Evolutionary conservation across 1,284 basidiomycete species (phyloP), one percentile per base, ranked within the genome.

Genomic region (Ganoderma lucidum): DNA sequence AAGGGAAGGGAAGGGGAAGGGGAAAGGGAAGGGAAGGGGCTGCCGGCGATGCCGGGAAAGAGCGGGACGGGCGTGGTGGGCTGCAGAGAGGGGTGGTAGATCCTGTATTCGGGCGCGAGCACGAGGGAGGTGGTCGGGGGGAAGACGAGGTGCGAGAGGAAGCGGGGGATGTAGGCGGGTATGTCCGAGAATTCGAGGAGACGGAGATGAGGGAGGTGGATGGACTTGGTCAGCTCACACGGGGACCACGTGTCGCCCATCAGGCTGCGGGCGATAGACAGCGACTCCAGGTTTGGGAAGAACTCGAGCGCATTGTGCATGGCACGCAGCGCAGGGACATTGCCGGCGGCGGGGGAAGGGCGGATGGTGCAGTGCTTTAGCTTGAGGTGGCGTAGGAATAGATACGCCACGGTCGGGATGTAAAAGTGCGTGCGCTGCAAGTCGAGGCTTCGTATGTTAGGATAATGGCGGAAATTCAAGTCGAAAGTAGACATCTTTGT

Each of bases 251-350:
- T 30, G 32, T 35, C 15, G 15, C 35, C 55, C 17, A 15, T 19
- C 19, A 59, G 10, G 35, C 56, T 39, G 35, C 19, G 30, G 35
- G 10, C 9, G 1, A 39, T n/a, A 32, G 17, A 14, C 17, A 59
- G 35, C 4, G 56, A 39, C 56, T 59, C 56, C 10, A 59, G 35
- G 19, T 59, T 59, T 12, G 56, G 56, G 56, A 59, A 59, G 19
- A 35, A n/a, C 5, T 19, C 56, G 19, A 59, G 56, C 1, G 56
- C 56, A 2, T 39, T 14, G 56, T 59, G 56, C 30, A 59, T n/a
- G 2, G 56, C 15, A 19, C 10, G 15, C 35, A 35, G 17, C 0
- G 35, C 1, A 19, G 35, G 37, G 9, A 59, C 2, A 23, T 12
- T 8, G 35, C 4, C 19, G 10, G 37, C 0, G 19, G 55, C 14